Evolutionary conservation across 1,284 basidiomycete genomes (phyloP).

Genomic region (Rhodotorula sp.): DNA sequence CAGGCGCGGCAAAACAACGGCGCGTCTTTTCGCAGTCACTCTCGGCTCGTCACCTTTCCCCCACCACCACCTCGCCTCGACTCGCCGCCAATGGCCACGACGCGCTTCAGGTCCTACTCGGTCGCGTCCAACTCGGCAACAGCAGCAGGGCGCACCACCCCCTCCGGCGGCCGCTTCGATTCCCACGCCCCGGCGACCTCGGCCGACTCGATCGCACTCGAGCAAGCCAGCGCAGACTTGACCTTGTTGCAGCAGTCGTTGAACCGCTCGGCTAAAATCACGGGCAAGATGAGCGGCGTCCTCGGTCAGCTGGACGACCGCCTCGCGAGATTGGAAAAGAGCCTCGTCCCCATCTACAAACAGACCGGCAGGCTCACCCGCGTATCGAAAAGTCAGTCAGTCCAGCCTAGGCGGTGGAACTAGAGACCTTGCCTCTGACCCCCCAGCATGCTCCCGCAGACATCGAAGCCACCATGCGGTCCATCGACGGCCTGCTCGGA

Average conservation of each 20-base stretch:
- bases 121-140: not conserved
- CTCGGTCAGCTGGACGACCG: slow-evolving; percentile 52
- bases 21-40: no score
- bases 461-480: slow-evolving; percentile 41
- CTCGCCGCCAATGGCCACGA: not conserved
- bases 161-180: slow-evolving; percentile 5
- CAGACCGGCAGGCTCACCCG: slow-evolving; percentile 38
- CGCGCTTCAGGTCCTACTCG: not conserved
- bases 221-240: slow-evolving; percentile 48
- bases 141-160: not conserved
- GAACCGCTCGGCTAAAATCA: slow-evolving; percentile 48
- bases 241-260: slow-evolving; percentile 51
- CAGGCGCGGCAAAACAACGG: no score
- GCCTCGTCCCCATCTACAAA: slow-evolving; percentile 43
- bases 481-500: slow-evolving; percentile 43
- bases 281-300: slow-evolving; percentile 49
- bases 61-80: no score
- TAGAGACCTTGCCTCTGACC: no score
- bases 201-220: slow-evolving; percentile 26
- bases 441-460: no score
- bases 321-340: slow-evolving; percentile 42
- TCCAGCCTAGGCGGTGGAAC: no score
- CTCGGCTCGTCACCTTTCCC: no score
- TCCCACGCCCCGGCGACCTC: not conserved
- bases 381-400: slow-evolving; percentile 38